Conservation (phyloP, 192 early-diverging fungal species). For the Chytriomyces hyalinus region DNA sequence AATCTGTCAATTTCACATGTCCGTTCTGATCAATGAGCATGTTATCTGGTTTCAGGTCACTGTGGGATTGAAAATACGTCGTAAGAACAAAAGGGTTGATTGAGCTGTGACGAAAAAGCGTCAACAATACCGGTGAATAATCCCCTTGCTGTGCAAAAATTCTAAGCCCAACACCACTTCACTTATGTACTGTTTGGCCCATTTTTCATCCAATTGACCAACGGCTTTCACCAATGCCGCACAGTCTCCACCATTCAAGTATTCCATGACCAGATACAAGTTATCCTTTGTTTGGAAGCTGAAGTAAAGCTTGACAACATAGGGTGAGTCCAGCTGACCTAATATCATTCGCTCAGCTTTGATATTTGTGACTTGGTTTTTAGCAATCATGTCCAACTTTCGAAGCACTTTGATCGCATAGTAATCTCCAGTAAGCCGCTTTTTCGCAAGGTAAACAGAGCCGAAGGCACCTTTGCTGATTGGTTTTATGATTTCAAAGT, state of each 20-base stretch:
- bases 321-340: slow-evolving; percentile 84
- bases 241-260: slow-evolving; percentile 88
- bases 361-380: slow-evolving; percentile 91
- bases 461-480: slow-evolving; percentile 92
- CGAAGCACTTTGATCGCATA: slow-evolving; percentile 86
- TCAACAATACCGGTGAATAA: slow-evolving; percentile 76
- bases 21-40: slow-evolving; percentile 83
- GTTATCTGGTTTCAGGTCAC: slow-evolving; percentile 88
- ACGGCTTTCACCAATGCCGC: slow-evolving; percentile 80
- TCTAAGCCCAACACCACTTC: slow-evolving; percentile 83
- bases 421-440: slow-evolving; percentile 82
- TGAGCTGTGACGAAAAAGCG: slow-evolving; percentile 25
- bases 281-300: slow-evolving; percentile 85
- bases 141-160: slow-evolving; percentile 76
- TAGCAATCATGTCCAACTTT: slow-evolving; percentile 88
- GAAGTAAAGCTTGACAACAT: slow-evolving; percentile 83
- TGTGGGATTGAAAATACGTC: slow-evolving; percentile 25
- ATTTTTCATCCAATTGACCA: slow-evolving; percentile 75
- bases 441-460: slow-evolving; percentile 84
- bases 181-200: slow-evolving; percentile 83
- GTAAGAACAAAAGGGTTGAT: slow-evolving; percentile 1
- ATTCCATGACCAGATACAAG: slow-evolving; percentile 87
- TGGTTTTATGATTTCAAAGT: slow-evolving; percentile 89
- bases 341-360: slow-evolving; percentile 89
- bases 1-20: slow-evolving; percentile 87